These are phyloP conservation scores for Saccharomycopsis sp. DNA, from an alignment of 805 yeast species.

Conservation along the genomic window DNA sequence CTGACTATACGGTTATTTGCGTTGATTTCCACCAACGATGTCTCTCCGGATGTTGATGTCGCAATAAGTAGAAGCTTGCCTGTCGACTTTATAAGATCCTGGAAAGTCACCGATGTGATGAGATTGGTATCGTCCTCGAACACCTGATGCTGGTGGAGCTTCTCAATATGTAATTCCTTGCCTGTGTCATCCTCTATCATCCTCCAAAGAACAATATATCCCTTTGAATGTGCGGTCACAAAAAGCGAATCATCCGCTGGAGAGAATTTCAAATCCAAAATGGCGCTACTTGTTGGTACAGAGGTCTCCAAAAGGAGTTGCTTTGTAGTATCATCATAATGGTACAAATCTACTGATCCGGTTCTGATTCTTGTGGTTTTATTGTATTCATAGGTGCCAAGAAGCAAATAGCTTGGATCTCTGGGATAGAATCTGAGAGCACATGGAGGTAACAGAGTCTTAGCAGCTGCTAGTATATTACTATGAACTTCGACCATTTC, in stretches of 20 bases:
- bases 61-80: constrained; percentile 2
- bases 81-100: constrained; percentile 3
- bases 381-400: constrained; percentile 80
- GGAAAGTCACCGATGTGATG: constrained; percentile 15
- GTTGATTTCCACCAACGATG: not conserved
- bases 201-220: constrained; percentile 63
- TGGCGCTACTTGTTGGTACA: constrained; percentile 47
- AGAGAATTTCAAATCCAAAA: constrained; percentile 68
- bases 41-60: constrained; percentile 16
- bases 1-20: not conserved
- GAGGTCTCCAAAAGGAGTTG: constrained; percentile 25
- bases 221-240: constrained; percentile 75
- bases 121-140: constrained; percentile 6
- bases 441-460: constrained; percentile 75
- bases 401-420: constrained; percentile 41
- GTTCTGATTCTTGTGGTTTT: constrained; percentile 49
- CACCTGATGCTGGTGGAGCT: not conserved
- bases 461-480: constrained; percentile 29
- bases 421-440: constrained; percentile 55
- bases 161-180: not conserved
- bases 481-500: constrained; percentile 3
- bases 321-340: too few species aligned
- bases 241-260: constrained; percentile 46
- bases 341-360: constrained; percentile 50
- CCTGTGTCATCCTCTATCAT: not conserved